Evolutionary conservation across 768 basidiomycete genomes (phyloP).

Genomic region (Hemileccinum rubropunctum): DNA sequence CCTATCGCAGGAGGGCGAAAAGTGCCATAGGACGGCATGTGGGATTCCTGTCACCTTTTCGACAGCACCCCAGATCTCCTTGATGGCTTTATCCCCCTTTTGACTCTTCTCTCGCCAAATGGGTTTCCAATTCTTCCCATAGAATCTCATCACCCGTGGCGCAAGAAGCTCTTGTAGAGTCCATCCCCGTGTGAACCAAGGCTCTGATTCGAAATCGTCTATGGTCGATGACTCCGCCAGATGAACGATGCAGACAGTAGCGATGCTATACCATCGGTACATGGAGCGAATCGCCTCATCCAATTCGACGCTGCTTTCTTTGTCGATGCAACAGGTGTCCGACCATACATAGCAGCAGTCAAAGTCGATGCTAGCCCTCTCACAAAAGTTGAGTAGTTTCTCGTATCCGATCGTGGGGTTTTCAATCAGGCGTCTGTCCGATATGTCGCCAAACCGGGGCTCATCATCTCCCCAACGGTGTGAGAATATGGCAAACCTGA

Average conservation of each 20-base stretch:
- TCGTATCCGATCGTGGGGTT: conserved; percentile 10
- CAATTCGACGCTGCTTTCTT: conserved; percentile 29
- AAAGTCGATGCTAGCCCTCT: conserved; percentile 14
- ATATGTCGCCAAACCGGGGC: conserved; percentile 11
- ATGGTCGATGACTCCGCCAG: conserved; percentile 11
- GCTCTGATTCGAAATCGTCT: conserved; percentile 10
- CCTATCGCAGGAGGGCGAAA: conserved; percentile 9
- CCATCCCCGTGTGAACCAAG: conserved; percentile 26
- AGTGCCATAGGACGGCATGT: conserved; percentile 7
- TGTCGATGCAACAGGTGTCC: conserved; percentile 24
- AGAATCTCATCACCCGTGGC: conserved; percentile 17
- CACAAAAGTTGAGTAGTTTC: conserved; percentile 17
- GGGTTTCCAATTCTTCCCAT: conserved; percentile 18
- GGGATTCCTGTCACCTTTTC: conserved; percentile 13
- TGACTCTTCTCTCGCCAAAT: conserved; percentile 1
- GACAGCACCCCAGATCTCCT: conserved; percentile 9
- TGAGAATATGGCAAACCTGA: conserved; percentile 20
- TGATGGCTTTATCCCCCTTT: conserved; percentile 10
- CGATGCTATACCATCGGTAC: conserved; percentile 26
- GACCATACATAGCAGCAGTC: conserved; percentile 23
- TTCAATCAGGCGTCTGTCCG: neutral
- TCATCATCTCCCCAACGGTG: conserved; percentile 23
- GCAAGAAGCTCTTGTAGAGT: conserved; percentile 17
- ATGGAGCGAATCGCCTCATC: conserved; percentile 30
- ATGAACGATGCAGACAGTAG: conserved; percentile 24